Percentiles rank a stretch among this genome's conserved stretches.
These are phyloP conservation scores for Candida tetrigidarum DNA, from an alignment of 1,139 yeast genomes.

Conservation along the genomic window DNA sequence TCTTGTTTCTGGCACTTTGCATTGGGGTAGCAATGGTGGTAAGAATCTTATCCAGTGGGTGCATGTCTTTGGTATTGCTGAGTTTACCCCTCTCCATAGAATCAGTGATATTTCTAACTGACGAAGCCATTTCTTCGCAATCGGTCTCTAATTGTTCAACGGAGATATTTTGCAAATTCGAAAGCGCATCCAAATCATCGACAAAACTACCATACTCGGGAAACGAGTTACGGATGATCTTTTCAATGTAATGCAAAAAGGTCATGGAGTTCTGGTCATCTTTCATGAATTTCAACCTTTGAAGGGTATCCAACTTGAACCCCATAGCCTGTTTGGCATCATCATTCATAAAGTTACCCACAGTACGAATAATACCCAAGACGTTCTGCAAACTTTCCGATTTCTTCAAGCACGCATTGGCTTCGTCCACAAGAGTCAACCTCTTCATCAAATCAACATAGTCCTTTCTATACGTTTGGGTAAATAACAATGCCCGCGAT, in stretches of 20 bases:
- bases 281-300: slow-evolving; percentile 82
- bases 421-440: slow-evolving; percentile 67
- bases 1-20: slow-evolving; percentile 67
- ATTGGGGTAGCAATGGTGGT: slow-evolving; percentile 50
- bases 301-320: slow-evolving; percentile 80
- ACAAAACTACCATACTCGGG: slow-evolving; percentile 79
- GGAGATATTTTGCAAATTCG: slow-evolving; percentile 67
- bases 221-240: slow-evolving; percentile 72
- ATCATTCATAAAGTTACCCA: slow-evolving; percentile 96
- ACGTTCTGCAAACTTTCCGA: slow-evolving; percentile 71
- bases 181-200: slow-evolving; percentile 71
- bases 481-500: slow-evolving; percentile 72
- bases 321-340: slow-evolving; percentile 80
- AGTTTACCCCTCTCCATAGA: slow-evolving; percentile 74
- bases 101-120: slow-evolving; percentile 55
- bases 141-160: slow-evolving; percentile 78
- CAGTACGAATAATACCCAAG: slow-evolving; percentile 75
- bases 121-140: slow-evolving; percentile 62
- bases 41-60: slow-evolving; percentile 77
- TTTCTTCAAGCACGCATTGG: slow-evolving; percentile 59
- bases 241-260: slow-evolving; percentile 86
- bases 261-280: slow-evolving; percentile 80
- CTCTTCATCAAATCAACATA: slow-evolving; percentile 69
- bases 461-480: slow-evolving; percentile 73
- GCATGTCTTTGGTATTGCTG: slow-evolving; percentile 67